Evolutionary conservation across 2,329 filamentous ascomycete genomes (phyloP).

Genomic region (Fusarium heterosporum): DNA sequence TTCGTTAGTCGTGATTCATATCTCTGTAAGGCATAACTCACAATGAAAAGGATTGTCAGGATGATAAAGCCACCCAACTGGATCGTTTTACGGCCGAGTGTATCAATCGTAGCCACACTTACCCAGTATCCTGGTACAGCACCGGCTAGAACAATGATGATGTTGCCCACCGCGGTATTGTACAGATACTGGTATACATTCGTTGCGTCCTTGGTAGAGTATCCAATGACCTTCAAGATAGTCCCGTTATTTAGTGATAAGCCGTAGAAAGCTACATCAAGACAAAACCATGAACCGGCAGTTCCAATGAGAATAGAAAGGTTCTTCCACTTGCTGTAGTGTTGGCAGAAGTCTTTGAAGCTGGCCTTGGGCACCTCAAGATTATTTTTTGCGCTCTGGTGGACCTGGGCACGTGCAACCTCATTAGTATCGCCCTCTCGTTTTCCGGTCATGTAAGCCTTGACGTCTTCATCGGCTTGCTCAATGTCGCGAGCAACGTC

Average conservation of each 20-base stretch:
- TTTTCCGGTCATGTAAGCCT: constrained; percentile 78
- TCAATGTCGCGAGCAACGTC: constrained; percentile 81
- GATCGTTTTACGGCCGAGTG: constrained; percentile 80
- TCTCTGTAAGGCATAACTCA: not conserved
- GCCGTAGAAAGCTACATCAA: constrained; percentile 72
- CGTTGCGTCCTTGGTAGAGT: constrained; percentile 59
- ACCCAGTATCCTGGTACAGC: constrained; percentile 88
- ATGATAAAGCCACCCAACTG: constrained; percentile 74
- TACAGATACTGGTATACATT: constrained; percentile 77
- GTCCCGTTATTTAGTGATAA: constrained; percentile 81
- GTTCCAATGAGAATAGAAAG: constrained; percentile 80
- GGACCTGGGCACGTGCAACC: constrained; percentile 69
- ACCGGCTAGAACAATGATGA: constrained; percentile 82
- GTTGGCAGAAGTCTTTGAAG: constrained; percentile 75
- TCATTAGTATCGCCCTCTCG: constrained; percentile 74
- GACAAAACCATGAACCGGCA: constrained; percentile 85
- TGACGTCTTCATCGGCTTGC: constrained; percentile 77
- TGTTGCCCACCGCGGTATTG: constrained; percentile 81
- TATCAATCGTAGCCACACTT: constrained; percentile 79
- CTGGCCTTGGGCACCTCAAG: constrained; percentile 77
- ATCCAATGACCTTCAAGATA: constrained; percentile 79
- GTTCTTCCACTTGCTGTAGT: constrained; percentile 79
- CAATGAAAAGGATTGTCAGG: constrained; percentile 69
- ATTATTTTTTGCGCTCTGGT: constrained; percentile 63
- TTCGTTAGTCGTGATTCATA: not conserved